Conservation (phyloP, 768 basidiomycete species). For the Suillus occidentalis region DNA sequence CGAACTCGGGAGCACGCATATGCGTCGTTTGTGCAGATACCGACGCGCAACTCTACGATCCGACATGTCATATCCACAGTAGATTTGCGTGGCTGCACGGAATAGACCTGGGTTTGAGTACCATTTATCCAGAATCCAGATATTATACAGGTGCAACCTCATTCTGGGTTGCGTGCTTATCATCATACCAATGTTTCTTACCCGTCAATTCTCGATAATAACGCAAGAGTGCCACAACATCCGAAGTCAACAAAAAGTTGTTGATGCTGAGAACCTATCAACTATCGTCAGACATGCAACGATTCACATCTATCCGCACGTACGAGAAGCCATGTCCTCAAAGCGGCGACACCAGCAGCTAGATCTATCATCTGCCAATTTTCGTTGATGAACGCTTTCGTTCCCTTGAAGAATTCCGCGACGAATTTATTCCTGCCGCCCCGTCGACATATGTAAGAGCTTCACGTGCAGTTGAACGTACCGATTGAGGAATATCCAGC, state of each 20-base stretch:
- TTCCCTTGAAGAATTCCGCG: constrained; percentile 52
- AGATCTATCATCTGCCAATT: constrained; percentile 68
- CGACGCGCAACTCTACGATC: too few relatives aligned
- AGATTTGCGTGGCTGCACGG: too few relatives aligned
- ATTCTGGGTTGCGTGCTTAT: background rate
- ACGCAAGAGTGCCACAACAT: constrained; percentile 51
- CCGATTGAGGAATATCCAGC: constrained; percentile 72
- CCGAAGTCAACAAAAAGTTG: constrained; percentile 48
- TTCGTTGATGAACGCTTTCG: constrained; percentile 52
- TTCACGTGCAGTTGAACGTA: constrained; percentile 22
- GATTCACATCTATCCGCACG: constrained; percentile 18
- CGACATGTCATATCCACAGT: too few relatives aligned
- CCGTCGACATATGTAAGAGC: constrained; percentile 1
- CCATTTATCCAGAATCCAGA: background rate
- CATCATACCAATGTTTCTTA: constrained; percentile 43
- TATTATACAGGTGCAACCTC: constrained; percentile 2
- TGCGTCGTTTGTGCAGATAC: too few relatives aligned
- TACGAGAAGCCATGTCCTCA: constrained; percentile 64
- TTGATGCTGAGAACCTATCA: constrained; percentile 54
- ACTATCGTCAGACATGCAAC: background rate
- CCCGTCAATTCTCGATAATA: constrained; percentile 57
- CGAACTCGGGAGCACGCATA: too few relatives aligned
- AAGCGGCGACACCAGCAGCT: constrained; percentile 66
- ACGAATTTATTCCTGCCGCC: constrained; percentile 52
- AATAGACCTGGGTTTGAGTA: background rate